Conservation (phyloP, 768 basidiomycete species). For the Coprinopsis sp. region DNA sequence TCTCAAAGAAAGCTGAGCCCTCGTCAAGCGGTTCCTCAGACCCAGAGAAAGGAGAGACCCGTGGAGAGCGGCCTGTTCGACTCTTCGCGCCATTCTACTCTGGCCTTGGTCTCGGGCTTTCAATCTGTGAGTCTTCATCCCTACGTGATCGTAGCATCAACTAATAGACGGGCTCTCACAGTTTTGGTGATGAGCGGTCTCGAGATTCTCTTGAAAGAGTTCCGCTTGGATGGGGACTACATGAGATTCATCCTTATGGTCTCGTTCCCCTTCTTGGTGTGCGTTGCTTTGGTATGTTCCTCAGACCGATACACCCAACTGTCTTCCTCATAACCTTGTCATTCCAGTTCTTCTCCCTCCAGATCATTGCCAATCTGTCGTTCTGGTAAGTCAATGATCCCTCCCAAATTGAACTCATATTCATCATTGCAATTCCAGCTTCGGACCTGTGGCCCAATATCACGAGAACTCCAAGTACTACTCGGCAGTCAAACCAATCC, state of each 20-base stretch:
- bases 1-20: conserved; percentile 31
- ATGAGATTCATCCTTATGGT: conserved; percentile 61
- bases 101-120: conserved; percentile 63
- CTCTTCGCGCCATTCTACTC: conserved; percentile 70
- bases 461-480: conserved; percentile 84
- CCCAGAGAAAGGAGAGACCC: conserved; percentile 44
- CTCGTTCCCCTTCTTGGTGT: conserved; percentile 68
- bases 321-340: conserved; percentile 1
- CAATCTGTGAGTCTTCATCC: conserved; percentile 48
- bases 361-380: conserved; percentile 58
- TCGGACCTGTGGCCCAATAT: conserved; percentile 83
- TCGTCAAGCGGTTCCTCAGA: conserved; percentile 31
- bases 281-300: conserved; percentile 57
- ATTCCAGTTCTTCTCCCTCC: conserved; percentile 66
- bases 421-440: conserved; percentile 26
- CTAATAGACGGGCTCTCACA: conserved; percentile 21
- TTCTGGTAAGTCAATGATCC: conserved; percentile 54
- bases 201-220: conserved; percentile 59
- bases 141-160: no score
- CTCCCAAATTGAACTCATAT: conserved; percentile 16
- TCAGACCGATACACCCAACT: neutral
- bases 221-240: conserved; percentile 57
- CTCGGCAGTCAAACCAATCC: conserved; percentile 58
- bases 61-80: conserved; percentile 42
- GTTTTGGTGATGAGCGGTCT: conserved; percentile 68